Base-by-base conservation (phyloP, 495 filamentous ascomycete genomes). In the Tuber indicum region DNA sequence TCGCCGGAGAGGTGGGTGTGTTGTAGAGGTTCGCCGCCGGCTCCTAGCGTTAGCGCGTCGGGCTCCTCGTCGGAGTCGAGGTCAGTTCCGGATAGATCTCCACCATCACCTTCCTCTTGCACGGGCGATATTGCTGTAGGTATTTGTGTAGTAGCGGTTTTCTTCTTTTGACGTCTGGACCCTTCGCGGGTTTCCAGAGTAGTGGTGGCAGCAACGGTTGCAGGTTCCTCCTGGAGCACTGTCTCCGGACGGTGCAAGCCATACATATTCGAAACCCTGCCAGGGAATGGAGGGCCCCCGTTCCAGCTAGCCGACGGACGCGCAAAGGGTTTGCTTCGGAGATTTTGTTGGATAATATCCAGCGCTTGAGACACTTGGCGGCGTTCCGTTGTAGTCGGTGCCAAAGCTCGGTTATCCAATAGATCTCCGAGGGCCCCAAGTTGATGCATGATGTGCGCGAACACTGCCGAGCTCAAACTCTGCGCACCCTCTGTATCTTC, bases 21-120 rank as follows among this genome's bases (percentile, higher is more conserved):
- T 36, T 82, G 80, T 2, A 79, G 80, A 44, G 80, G 80, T 41
- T 82, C 80, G 8, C 46, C 39, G 8, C 73, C 73, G 32, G 3
- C 21, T 21, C 39, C 66, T 36, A 32, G 10, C 17, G 42, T 42
- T 36, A 14, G 43, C 5, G 36, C 5, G n/a, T n/a, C 74, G 39
- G 52, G 71, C 42, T 81, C 77, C 14, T 81, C 79, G 70, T 81
- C 79, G 2, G 78, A 81, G 71, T 81, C 79, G 17, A 71, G 78
- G 39, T 81, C 58, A 32, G 58, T 66, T 16, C 58, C 58, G 10
- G 58, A 66, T 32, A 66, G 12, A 16, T 66, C 58, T 10, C 58
- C 58, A 66, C 26, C 9, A 3, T 16, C 58, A 10, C n/a, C 26
- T 32, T 66, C 58, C 58, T 66, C 58, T 32, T 17, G 10, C 14